Evolutionary conservation across 768 basidiomycete species (phyloP).

Genomic region (Mycena amicta): DNA sequence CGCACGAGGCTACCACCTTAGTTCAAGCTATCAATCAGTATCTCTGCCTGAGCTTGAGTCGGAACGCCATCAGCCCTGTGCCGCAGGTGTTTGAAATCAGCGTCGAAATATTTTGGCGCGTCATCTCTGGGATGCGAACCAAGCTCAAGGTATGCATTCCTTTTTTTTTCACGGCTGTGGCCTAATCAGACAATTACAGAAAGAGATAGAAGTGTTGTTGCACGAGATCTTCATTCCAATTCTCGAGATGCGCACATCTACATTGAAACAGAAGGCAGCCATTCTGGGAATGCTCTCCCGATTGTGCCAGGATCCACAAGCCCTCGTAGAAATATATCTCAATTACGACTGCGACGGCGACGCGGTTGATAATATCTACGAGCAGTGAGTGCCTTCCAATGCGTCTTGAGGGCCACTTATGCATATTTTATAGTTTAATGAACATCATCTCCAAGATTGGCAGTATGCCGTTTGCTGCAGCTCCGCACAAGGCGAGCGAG

Average conservation of each 20-base stretch:
- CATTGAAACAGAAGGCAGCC: slow-evolving; percentile 91
- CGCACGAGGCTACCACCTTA: slow-evolving; percentile 86
- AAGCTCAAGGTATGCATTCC: slow-evolving; percentile 82
- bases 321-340: slow-evolving; percentile 95
- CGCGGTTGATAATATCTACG: slow-evolving; percentile 95
- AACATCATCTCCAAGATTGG: slow-evolving; percentile 95
- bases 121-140: slow-evolving; percentile 90
- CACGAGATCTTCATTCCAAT: slow-evolving; percentile 99
- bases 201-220: slow-evolving; percentile 98
- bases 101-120: slow-evolving; percentile 98
- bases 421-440: slow-evolving; percentile 71
- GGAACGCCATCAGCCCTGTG: slow-evolving; percentile 94
- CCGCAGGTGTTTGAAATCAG: slow-evolving; percentile 97
- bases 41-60: slow-evolving; percentile 86
- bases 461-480: slow-evolving; percentile 52
- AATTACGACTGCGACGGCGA: slow-evolving; percentile 99
- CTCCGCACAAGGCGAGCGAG: slow-evolving; percentile 55
- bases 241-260: slow-evolving; percentile 96
- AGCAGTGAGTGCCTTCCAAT: slow-evolving; percentile 70
- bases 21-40: slow-evolving; percentile 95
- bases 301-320: slow-evolving; percentile 94
- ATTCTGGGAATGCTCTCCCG: slow-evolving; percentile 87
- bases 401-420: too few species aligned
- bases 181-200: slow-evolving; percentile 50
- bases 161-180: background rate